Percentiles rank a stretch among this genome's conserved stretches.
Evolutionary conservation across 345 rosid genomes (phyloP).

Genomic region (Sisymbrium altissimum): DNA sequence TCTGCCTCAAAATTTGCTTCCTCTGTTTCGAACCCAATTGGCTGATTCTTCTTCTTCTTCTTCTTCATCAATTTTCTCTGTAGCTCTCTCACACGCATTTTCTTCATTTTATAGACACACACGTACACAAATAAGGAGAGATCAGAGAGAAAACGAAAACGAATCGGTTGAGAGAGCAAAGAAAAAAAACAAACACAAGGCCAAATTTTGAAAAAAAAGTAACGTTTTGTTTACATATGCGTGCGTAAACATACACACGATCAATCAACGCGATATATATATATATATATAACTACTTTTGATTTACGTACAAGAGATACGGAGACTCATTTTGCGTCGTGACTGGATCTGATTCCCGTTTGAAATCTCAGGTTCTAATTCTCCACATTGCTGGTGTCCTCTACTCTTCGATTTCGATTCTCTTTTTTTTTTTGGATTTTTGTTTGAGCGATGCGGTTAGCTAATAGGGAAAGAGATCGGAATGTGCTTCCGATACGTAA

Average conservation of each 20-base stretch:
- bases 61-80: background rate
- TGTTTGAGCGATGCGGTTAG: conserved; percentile 3
- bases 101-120: background rate
- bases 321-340: background rate
- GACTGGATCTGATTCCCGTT: conserved; percentile 24
- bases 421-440: background rate
- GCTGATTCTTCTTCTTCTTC: conserved; percentile 17
- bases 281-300: too few relatives aligned
- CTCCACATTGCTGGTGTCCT: conserved; percentile 21
- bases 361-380: conserved; percentile 10
- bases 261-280: background rate
- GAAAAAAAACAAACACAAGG: too few relatives aligned
- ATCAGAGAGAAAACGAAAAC: conserved; percentile 14
- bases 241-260: background rate
- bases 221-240: conserved; percentile 6
- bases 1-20: conserved; percentile 18
- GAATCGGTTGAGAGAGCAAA: background rate
- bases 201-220: too few relatives aligned
- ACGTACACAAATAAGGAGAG: background rate
- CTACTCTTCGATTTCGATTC: too few relatives aligned
- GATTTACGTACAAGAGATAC: too few relatives aligned
- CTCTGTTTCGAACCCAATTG: conserved; percentile 31
- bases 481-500: conserved; percentile 5
- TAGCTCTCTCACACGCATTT: conserved; percentile 11
- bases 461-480: conserved; percentile 10